Percentiles rank a stretch among this genome's conserved stretches.
phyloP scores from a whole-genome alignment of 1,139 yeast genomes.

The Geotrichum cucujoidarum region DNA sequence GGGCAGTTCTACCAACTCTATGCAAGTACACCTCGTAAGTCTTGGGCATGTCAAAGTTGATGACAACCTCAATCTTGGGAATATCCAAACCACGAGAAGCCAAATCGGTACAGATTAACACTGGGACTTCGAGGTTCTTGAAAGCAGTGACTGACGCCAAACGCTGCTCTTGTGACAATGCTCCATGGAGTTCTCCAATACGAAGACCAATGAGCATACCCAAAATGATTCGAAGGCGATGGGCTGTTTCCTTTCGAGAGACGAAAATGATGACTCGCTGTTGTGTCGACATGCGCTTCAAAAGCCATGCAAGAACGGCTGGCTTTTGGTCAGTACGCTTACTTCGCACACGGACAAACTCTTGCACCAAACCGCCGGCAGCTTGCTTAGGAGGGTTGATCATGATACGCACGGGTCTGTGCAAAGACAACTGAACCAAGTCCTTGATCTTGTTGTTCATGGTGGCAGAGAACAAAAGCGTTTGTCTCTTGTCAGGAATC shows the following conservation, averaged over 20 bases:
- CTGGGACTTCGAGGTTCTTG: slow-evolving; percentile 75
- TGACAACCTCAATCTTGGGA: slow-evolving; percentile 90
- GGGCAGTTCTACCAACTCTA: slow-evolving; percentile 98
- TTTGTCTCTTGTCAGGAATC: slow-evolving; percentile 87
- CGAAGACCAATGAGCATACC: slow-evolving; percentile 77
- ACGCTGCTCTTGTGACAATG: slow-evolving; percentile 93
- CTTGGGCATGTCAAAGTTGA: slow-evolving; percentile 95
- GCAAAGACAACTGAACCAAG: slow-evolving; percentile 77
- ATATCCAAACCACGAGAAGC: slow-evolving; percentile 99
- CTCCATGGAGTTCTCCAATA: slow-evolving; percentile 92
- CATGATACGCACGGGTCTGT: slow-evolving; percentile 90
- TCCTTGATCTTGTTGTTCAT: slow-evolving; percentile 93
- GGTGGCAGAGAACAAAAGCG: slow-evolving; percentile 91
- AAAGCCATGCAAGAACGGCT: slow-evolving; percentile 67
- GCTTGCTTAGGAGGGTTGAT: slow-evolving; percentile 95
- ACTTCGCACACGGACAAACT: slow-evolving; percentile 80
- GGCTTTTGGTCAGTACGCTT: slow-evolving; percentile 82
- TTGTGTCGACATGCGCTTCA: slow-evolving; percentile 47
- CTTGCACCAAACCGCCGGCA: slow-evolving; percentile 80
- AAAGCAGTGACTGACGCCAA: slow-evolving; percentile 75
- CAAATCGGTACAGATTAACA: slow-evolving; percentile 90
- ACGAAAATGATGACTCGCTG: slow-evolving; percentile 79
- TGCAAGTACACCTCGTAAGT: slow-evolving; percentile 85
- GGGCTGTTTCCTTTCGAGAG: slow-evolving; percentile 86
- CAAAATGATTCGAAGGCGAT: slow-evolving; percentile 71